Base-by-base conservation (phyloP, 78 protist species). In the Dictyostelium discoideum region DNA sequence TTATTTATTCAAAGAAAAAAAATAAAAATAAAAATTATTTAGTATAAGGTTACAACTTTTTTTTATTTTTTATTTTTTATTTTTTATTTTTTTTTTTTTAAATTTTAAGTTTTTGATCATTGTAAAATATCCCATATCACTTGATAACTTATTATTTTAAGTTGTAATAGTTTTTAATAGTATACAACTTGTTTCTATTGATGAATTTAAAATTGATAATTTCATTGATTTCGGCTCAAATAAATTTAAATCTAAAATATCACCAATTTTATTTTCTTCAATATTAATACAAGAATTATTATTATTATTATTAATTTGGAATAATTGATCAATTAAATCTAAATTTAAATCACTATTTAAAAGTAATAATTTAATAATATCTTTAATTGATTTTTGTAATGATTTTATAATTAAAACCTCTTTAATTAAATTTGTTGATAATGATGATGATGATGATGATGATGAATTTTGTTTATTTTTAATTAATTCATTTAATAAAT, bases 301-400 rank as follows among this genome's bases (percentile, higher is more conserved):
- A 9, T 20, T 37, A 63, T 8, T 40, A 24, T 39, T 84, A 39
- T 54, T 9, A 18, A 24, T 48, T 85, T 22, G 48, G 50, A 86
- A 54, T 39, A 73, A 44, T 13, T 50, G 24, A 2, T 73, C 50
- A 2, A 86, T 22, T 10, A 46, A 44, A 46, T 50, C 24, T 11
- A 63, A 46, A 76, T 86, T 44, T 40, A 76, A 37, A 37, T 69
- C 20, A 86, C 92, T 32, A 42, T 86, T 86, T n/a, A 14, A 32
- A 20, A 57, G 13, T 4, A 86, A 29, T 29, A 54, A 24, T 37
- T 48, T 26, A 16, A 83, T 37, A 14, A 37, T 24, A 37, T 60
- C 22, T 57, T 26, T 18, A 16, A 83, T 48, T 37, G 77, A 60
- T 37, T 83, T 60, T 37, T 11, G 18, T 37, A 83, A 37, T 10